Base-by-base conservation (phyloP, 345 rosid genomes). In the Garcia nutans region DNA sequence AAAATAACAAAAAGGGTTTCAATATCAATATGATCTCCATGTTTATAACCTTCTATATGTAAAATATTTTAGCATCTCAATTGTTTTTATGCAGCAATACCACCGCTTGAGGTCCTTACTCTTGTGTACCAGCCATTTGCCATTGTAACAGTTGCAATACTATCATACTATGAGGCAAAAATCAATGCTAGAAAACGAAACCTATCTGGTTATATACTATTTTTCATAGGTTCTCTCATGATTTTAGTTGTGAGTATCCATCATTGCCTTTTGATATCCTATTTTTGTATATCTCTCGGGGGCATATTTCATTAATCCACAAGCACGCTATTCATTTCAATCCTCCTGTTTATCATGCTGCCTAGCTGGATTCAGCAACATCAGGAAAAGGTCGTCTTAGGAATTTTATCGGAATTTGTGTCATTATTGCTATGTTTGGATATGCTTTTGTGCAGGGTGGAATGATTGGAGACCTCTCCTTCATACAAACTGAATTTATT, bases 391-490 rank as follows among this genome's bases (percentile, higher is more conserved):
- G 97, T 79, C 93, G 98, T 10, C 33, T 91, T 57, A 88, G 83
- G 80, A 77, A 90, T 65, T 95, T 87, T 70, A 79, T 93, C 23
- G 90, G 90, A 58, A 84, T 95, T 73, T 95, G 96, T 71, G 78
- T 52, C 54, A 56, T 91, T 11, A 87, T 88, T 20, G 91, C 87
- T 55, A 74, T 82, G 54, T 93, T 95, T 73, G 98, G 99, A 37
- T 52, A 91, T 91, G 98, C 93, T 78, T 82, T 83, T 78, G 96
- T 90, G 22, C 93, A 93, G 81, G 96, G 98, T 70, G 99, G 92
- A 72, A 90, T 95, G 96, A 82, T 89, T 59, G 98, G 97, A 81
- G 98, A 95, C 74, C 90, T 91, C 68, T 91, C 96, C 55, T 88
- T 79, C 79, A 95, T 93, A 97, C 77, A 16, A 6, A 88, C 92